Base-by-base conservation (phyloP, 805 yeast species). In the Suhomyces canberraensis region DNA sequence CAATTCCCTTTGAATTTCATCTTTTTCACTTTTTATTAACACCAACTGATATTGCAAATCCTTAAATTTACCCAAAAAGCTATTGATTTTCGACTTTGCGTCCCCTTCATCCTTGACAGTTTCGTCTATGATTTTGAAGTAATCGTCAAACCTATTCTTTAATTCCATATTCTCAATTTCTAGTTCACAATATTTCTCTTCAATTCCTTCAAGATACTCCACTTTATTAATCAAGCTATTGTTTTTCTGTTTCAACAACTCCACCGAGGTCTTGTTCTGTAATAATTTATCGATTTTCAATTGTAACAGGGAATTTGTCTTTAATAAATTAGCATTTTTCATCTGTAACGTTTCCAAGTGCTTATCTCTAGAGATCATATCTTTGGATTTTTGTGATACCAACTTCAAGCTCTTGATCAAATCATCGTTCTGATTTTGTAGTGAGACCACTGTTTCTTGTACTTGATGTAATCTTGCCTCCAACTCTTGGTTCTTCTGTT, bases 201-300 rank as follows among this genome's bases (percentile, higher is more conserved):
- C 73, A 3, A 75, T 46, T 1, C 51, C 54, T 19, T 73, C 75
- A 30, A 73, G 51, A 8, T 50, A 45, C 3, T 48, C 39, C 14
- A 79, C 30, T 40, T 70, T 71, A 14, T 61, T 56, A 16, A 56
- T 51, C 22, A 81, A 52, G 0, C 71, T 47, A 0, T 51, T 43
- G 37, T 76, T 79, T 42, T 81, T 83, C 43, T 76, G 81, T 45
- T 71, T 75, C 22, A 81, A 57, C 8, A 81, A 50, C 46, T 77
- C 83, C 4, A 59, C 54, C 17, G 74, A 69, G 41, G 75, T 64
- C 40, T 68, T 66, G 41, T 73, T 58, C 42, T 75, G 74, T 16
- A 78, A 60, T 8, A 65, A 61, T 42, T 71, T 70, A 39, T 82
- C 66, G 26, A 76, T 71, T 41, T 69, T 73, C 16, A 76, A 61